phyloP scores from a whole-genome alignment of 192 early-diverging fungal genomes.

The Umbelopsis ramanniana region DNA sequence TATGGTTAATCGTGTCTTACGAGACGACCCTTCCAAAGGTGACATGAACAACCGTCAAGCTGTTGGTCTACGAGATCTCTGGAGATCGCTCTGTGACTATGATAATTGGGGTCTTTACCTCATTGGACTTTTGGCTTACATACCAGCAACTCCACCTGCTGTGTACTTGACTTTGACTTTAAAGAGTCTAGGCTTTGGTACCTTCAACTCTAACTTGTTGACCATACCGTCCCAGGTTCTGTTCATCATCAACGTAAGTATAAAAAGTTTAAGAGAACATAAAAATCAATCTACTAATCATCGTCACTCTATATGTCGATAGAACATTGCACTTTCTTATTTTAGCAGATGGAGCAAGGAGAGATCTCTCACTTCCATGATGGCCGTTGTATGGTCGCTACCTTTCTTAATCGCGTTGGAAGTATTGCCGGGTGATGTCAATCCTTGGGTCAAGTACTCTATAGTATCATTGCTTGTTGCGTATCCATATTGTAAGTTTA shows the following conservation, averaged over 20 bases:
- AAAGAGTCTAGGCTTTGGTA: conserved; percentile 44
- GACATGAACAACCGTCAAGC: conserved; percentile 37
- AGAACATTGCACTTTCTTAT: conserved; percentile 32
- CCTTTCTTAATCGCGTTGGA: conserved; percentile 35
- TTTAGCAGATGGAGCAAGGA: conserved; percentile 39
- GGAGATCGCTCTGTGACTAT: conserved; percentile 31
- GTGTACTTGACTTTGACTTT: conserved; percentile 42
- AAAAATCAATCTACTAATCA: conserved; percentile 2
- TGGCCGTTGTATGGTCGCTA: conserved; percentile 30
- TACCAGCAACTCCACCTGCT: conserved; percentile 36
- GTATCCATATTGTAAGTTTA: conserved; percentile 1
- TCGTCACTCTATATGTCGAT: neutral
- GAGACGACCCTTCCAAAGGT: conserved; percentile 58
- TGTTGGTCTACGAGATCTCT: conserved; percentile 36
- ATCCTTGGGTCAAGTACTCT: conserved; percentile 36
- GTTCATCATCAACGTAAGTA: conserved; percentile 36
- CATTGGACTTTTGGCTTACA: conserved; percentile 46
- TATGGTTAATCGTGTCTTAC: conserved; percentile 58
- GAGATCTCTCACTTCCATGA: conserved; percentile 34
- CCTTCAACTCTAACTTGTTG: conserved; percentile 42
- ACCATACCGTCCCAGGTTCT: conserved; percentile 37
- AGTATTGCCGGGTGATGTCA: conserved; percentile 36
- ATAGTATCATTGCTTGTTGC: conserved; percentile 41
- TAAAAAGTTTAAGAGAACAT: neutral
- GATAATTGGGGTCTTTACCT: conserved; percentile 41